Conservation (phyloP, 2,329 filamentous ascomycete genomes). For the Cercospora citrullina region DNA sequence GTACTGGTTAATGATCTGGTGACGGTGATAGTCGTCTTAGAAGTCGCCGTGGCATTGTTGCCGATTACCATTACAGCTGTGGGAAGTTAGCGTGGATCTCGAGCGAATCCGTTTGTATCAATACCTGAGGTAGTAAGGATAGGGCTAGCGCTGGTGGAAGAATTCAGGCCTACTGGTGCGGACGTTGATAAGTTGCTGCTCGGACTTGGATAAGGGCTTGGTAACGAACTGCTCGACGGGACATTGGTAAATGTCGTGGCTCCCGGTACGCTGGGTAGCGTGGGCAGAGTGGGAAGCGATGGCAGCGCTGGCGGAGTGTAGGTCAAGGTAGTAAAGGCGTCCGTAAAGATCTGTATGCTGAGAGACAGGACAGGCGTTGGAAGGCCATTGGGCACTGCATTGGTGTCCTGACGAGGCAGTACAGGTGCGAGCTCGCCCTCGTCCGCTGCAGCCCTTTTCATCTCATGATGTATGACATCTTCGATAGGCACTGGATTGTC, state of each 20-base stretch:
- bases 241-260: conserved; percentile 20
- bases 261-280: conserved; percentile 15
- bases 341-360: conserved; percentile 11
- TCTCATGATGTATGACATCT: background rate
- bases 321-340: conserved; percentile 15
- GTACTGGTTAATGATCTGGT: conserved; percentile 18
- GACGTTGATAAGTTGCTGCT: conserved; percentile 14
- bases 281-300: conserved; percentile 15
- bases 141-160: conserved; percentile 15
- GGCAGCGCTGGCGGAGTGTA: conserved; percentile 18
- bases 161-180: conserved; percentile 1
- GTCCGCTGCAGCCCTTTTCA: conserved; percentile 21
- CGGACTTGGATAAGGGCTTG: conserved; percentile 7
- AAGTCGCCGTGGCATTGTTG: conserved; percentile 26
- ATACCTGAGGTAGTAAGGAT: conserved; percentile 34
- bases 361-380: background rate
- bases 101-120: background rate
- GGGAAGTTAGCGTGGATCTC: conserved; percentile 14
- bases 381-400: background rate
- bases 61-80: conserved; percentile 26
- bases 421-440: conserved; percentile 24
- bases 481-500: background rate
- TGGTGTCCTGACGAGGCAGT: conserved; percentile 28
- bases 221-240: conserved; percentile 13
- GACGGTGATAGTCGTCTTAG: conserved; percentile 25